A percentile compares a stretch with the other conserved stretches of the same genome.
These are phyloP conservation scores for Hortiboletus campestris DNA, from an alignment of 768 basidiomycete genomes.

Conservation along the genomic window DNA sequence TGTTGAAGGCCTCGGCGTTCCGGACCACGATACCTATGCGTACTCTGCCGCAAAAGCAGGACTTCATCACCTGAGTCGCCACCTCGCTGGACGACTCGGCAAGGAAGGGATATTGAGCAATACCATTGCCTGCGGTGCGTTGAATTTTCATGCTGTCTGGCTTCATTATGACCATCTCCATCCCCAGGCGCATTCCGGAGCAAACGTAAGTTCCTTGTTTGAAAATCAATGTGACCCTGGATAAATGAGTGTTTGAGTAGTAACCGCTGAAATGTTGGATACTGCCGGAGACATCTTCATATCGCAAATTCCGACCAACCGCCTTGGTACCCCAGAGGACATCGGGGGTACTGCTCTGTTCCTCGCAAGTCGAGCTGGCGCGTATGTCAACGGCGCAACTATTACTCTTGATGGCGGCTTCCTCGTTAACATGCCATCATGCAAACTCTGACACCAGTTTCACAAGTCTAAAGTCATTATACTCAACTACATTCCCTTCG, in stretches of 20 bases:
- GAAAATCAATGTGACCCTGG: not conserved
- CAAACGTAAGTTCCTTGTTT: conserved; percentile 33
- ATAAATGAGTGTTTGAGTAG: conserved; percentile 27
- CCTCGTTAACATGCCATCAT: conserved; percentile 39
- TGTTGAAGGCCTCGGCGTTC: conserved; percentile 54
- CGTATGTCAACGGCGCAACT: conserved; percentile 64
- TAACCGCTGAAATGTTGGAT: conserved; percentile 55
- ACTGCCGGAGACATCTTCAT: conserved; percentile 43
- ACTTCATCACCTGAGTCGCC: conserved; percentile 56
- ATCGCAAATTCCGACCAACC: conserved; percentile 43
- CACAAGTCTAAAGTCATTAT: not conserved
- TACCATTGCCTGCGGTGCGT: conserved; percentile 58
- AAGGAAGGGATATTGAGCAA: conserved; percentile 59
- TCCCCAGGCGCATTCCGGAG: conserved; percentile 39
- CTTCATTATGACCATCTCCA: not conserved
- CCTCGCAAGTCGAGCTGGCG: conserved; percentile 57
- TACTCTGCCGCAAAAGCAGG: conserved; percentile 66
- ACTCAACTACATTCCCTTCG: not conserved
- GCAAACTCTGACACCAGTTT: conserved; percentile 29
- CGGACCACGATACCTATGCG: conserved; percentile 59
- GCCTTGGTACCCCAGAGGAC: conserved; percentile 64
- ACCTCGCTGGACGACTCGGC: conserved; percentile 56
- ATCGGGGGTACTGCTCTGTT: conserved; percentile 62
- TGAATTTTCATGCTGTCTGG: not conserved
- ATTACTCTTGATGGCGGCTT: conserved; percentile 61